Percentiles rank a stretch among this genome's conserved stretches.
Evolutionary conservation across 139 green algal genomes (phyloP).

Genomic region (Chlamydomonas eustigma): DNA sequence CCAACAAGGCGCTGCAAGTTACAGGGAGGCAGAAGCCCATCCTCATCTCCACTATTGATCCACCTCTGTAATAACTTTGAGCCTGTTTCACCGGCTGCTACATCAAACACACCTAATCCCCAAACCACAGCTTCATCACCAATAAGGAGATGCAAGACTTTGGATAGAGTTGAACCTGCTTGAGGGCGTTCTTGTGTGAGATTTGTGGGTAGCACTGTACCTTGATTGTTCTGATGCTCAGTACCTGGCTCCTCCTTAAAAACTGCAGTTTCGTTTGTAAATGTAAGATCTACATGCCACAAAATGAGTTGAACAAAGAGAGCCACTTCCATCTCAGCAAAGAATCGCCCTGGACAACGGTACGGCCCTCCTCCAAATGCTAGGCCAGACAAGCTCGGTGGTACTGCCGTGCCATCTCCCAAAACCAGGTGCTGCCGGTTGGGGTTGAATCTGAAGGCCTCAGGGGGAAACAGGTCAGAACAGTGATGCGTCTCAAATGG

Average conservation of each 20-base stretch:
- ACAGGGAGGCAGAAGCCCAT: conserved; percentile 23
- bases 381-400: conserved; percentile 43
- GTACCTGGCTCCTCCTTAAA: too few species aligned
- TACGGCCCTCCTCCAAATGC: conserved; percentile 38
- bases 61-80: too few species aligned
- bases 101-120: conserved; percentile 12
- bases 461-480: conserved; percentile 30
- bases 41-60: conserved; percentile 9
- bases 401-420: conserved; percentile 38
- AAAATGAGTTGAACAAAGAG: conserved; percentile 56
- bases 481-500: conserved; percentile 59
- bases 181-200: too few species aligned
- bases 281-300: background rate
- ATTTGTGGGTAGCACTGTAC: too few species aligned
- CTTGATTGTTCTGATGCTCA: too few species aligned
- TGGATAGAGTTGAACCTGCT: too few species aligned
- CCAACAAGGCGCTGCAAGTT: conserved; percentile 47
- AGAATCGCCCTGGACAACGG: conserved; percentile 67
- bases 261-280: too few species aligned
- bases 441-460: conserved; percentile 35
- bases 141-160: too few species aligned
- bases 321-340: conserved; percentile 69
- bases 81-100: background rate
- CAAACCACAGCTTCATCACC: too few species aligned
- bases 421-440: conserved; percentile 36